Conservation (phyloP, 2,329 filamentous ascomycete genomes). For the Nothophaeocryptopus gaeumannii region DNA sequence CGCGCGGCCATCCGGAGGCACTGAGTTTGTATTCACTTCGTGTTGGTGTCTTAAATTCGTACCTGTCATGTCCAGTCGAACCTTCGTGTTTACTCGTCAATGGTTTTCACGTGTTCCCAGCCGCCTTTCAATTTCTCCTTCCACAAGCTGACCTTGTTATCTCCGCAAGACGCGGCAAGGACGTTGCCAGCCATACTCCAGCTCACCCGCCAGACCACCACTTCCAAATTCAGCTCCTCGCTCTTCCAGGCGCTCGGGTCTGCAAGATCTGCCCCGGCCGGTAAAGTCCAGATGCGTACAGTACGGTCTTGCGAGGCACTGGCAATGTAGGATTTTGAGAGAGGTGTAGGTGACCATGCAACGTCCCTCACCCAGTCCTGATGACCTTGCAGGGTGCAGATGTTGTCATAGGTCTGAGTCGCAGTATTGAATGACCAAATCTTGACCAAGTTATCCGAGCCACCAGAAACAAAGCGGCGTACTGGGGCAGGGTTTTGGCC, state of each 20-base stretch:
- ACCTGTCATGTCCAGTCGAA: no score
- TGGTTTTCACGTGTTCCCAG: slow-evolving; percentile 96
- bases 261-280: slow-evolving; percentile 39
- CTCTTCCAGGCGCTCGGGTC: slow-evolving; percentile 70
- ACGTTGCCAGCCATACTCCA: slow-evolving; percentile 98
- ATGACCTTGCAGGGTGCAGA: slow-evolving; percentile 73
- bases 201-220: slow-evolving; percentile 90
- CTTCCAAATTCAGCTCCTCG: slow-evolving; percentile 83
- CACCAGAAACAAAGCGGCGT: slow-evolving; percentile 87
- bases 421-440: slow-evolving; percentile 77
- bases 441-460: slow-evolving; percentile 89
- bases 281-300: slow-evolving; percentile 86
- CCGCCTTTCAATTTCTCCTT: slow-evolving; percentile 96
- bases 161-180: slow-evolving; percentile 84
- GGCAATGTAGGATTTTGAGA: slow-evolving; percentile 95
- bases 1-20: no score
- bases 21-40: no score
- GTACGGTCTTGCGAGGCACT: slow-evolving; percentile 95
- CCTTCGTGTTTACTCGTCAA: slow-evolving; percentile 55
- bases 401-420: slow-evolving; percentile 33
- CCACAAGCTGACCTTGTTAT: slow-evolving; percentile 97
- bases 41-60: background rate
- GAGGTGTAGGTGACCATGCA: slow-evolving; percentile 90
- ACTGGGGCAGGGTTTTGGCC: slow-evolving; percentile 50
- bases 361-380: slow-evolving; percentile 97